Percentiles rank a stretch among this genome's conserved stretches.
phyloP scores from a whole-genome alignment of 1,284 basidiomycete genomes.

The Apiotrichum domesticum region DNA sequence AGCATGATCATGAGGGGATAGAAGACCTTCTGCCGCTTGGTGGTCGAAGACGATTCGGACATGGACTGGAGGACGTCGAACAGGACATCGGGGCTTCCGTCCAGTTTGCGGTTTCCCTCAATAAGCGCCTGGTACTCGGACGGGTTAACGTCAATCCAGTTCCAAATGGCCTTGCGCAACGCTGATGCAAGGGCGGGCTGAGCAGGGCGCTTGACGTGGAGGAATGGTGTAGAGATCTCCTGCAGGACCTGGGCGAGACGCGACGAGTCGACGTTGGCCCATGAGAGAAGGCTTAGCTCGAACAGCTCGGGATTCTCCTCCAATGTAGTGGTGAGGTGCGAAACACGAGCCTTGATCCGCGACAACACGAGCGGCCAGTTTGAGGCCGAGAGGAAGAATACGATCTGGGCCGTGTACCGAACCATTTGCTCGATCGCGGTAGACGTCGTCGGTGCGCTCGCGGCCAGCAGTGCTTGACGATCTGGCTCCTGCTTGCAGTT shows the following conservation, averaged over 20 bases:
- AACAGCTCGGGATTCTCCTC: slow-evolving; percentile 53
- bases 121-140: slow-evolving; percentile 72
- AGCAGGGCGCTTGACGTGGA: slow-evolving; percentile 72
- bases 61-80: slow-evolving; percentile 67
- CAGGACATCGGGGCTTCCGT: slow-evolving; percentile 73
- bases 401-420: slow-evolving; percentile 58
- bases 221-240: slow-evolving; percentile 74
- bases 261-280: slow-evolving; percentile 45
- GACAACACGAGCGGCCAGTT: slow-evolving; percentile 80
- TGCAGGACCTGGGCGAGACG: slow-evolving; percentile 41
- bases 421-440: slow-evolving; percentile 41
- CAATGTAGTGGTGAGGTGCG: slow-evolving; percentile 49
- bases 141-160: slow-evolving; percentile 81
- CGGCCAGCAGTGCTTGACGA: slow-evolving; percentile 10
- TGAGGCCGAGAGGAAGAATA: slow-evolving; percentile 81
- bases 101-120: slow-evolving; percentile 57
- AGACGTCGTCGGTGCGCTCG: slow-evolving; percentile 17
- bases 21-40: slow-evolving; percentile 52
- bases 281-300: slow-evolving; percentile 46
- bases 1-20: slow-evolving; percentile 80
- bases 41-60: slow-evolving; percentile 48
- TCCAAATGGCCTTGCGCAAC: slow-evolving; percentile 78
- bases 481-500: background rate
- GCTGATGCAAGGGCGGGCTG: slow-evolving; percentile 68
- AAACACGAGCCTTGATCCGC: slow-evolving; percentile 62